A percentile compares a stretch with the other conserved stretches of the same genome.
phyloP scores from a whole-genome alignment of 441 rosid species.

The Corymbia calophylla region DNA sequence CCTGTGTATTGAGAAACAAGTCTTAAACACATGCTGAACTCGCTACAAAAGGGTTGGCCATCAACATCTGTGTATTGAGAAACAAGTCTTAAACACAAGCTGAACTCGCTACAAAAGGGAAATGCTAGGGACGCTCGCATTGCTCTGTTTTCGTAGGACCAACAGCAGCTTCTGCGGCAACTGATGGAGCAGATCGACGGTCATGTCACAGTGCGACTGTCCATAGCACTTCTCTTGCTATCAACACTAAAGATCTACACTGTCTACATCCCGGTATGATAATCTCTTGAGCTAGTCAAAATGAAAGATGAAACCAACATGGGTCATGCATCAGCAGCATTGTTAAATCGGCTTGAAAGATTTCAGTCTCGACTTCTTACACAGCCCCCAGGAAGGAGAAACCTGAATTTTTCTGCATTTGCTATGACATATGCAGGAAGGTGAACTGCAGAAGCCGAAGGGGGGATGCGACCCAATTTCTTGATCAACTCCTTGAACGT shows the following conservation, averaged over 20 bases:
- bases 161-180: background rate
- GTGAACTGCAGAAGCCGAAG: conserved; percentile 74
- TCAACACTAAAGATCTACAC: background rate
- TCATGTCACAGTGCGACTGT: background rate
- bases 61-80: background rate
- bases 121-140: background rate
- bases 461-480: conserved; percentile 68
- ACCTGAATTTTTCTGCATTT: conserved; percentile 62
- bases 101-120: background rate
- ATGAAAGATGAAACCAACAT: background rate
- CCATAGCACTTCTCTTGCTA: background rate
- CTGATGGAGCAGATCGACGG: background rate
- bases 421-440: conserved; percentile 71
- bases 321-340: background rate
- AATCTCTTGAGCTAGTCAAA: background rate
- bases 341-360: background rate
- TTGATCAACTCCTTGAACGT: conserved; percentile 63
- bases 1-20: background rate
- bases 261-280: background rate
- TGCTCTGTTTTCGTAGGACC: background rate
- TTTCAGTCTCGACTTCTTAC: conserved; percentile 26
- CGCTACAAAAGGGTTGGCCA: background rate
- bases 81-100: background rate
- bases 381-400: conserved; percentile 87
- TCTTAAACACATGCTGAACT: background rate